A percentile compares a stretch with the other conserved stretches of the same genome.
These are phyloP conservation scores for Emericellopsis terricola DNA, from an alignment of 495 filamentous ascomycete species.

Conservation along the genomic window DNA sequence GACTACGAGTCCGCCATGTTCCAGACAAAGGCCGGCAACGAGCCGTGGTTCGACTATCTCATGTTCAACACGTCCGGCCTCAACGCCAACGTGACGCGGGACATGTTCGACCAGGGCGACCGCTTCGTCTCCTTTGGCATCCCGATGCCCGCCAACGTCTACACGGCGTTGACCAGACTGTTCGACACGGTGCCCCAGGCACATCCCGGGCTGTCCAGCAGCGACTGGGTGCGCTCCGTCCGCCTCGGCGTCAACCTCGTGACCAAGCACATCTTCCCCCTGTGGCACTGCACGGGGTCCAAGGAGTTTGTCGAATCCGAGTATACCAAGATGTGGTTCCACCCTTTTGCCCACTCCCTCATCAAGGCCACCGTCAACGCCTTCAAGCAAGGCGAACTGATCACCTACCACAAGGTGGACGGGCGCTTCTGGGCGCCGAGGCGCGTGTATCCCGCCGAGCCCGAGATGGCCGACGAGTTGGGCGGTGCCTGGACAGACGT, in stretches of 20 bases:
- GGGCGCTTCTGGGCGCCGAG: slow-evolving; percentile 6
- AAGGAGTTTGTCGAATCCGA: slow-evolving; percentile 6
- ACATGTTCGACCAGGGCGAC: slow-evolving; percentile 1
- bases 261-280: slow-evolving; percentile 5
- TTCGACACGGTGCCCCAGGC: background rate
- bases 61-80: slow-evolving; percentile 1
- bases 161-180: background rate
- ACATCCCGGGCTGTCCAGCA: background rate
- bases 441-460: slow-evolving; percentile 4
- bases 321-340: slow-evolving; percentile 9
- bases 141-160: slow-evolving; percentile 1
- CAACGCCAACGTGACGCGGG: background rate
- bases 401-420: slow-evolving; percentile 4
- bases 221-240: slow-evolving; percentile 4
- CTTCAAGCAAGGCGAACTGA: slow-evolving; percentile 1
- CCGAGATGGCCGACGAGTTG: background rate
- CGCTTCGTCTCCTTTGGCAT: background rate
- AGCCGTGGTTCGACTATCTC: slow-evolving; percentile 5
- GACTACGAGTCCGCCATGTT: slow-evolving; percentile 37
- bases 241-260: slow-evolving; percentile 8
- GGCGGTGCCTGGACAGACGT: slow-evolving; percentile 5
- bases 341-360: slow-evolving; percentile 5
- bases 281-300: slow-evolving; percentile 9
- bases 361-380: slow-evolving; percentile 5
- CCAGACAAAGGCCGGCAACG: slow-evolving; percentile 15